A percentile compares a stretch with the other conserved stretches of the same genome.
Conservation (phyloP, 176 grass and related monocot species). For the Phragmites australis region DNA sequence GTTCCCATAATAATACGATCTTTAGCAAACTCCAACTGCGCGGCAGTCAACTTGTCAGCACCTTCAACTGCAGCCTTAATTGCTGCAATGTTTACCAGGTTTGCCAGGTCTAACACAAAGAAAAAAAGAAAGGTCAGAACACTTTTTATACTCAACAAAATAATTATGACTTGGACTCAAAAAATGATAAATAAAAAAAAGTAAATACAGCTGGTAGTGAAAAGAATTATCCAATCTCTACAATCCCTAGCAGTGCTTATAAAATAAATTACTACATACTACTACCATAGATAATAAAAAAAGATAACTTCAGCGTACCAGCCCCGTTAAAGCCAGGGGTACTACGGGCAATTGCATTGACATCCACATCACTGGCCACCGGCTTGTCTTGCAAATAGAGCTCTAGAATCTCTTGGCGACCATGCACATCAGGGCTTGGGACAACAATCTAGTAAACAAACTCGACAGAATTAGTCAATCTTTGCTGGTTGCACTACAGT, state of each 20-base stretch:
- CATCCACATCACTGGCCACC: conserved; percentile 73
- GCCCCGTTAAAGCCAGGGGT: conserved; percentile 99
- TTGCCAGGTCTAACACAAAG: conserved; percentile 81
- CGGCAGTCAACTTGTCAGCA: conserved; percentile 69
- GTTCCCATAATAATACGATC: conserved; percentile 99
- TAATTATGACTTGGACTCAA: background rate
- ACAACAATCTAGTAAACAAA: conserved; percentile 85
- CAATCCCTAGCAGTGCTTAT: background rate
- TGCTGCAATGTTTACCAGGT: conserved; percentile 95
- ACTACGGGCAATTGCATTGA: conserved; percentile 82
- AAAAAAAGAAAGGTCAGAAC: conserved; percentile 25
- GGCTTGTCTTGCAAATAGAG: conserved; percentile 98
- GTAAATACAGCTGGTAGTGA: background rate
- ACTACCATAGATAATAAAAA: conserved; percentile 3
- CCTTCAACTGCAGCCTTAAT: conserved; percentile 99
- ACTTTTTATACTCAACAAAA: background rate
- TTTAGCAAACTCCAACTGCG: conserved; percentile 93
- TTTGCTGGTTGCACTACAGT: background rate
- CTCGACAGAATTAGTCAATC: conserved; percentile 1
- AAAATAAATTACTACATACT: conserved; percentile 2
- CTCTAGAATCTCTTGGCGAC: conserved; percentile 92
- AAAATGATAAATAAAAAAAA: conserved; percentile 20
- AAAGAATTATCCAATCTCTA: background rate
- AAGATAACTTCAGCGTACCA: conserved; percentile 46
- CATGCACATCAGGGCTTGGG: conserved; percentile 84